Percentiles rank a stretch among this genome's conserved stretches.
phyloP scores from a whole-genome alignment of 306 rosid genomes.

The Cercis canadensis region DNA sequence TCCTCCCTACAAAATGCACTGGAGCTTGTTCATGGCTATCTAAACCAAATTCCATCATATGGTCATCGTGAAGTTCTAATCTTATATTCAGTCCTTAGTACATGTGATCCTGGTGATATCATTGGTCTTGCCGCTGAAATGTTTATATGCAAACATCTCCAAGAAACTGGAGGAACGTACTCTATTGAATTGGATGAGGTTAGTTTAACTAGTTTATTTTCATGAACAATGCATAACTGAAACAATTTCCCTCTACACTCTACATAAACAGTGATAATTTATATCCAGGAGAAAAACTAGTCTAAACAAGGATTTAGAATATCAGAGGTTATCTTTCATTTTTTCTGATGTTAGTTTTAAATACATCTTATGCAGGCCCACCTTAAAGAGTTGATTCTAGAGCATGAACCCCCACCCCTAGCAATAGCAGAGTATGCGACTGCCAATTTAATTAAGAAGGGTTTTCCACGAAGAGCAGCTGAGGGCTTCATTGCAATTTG shows the following conservation, averaged over 20 bases:
- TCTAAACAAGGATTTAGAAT: constrained; percentile 15
- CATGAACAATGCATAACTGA: constrained; percentile 1
- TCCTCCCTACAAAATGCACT: constrained; percentile 91
- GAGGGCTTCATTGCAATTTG: constrained; percentile 92
- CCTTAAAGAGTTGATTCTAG: constrained; percentile 83
- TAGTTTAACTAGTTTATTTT: constrained; percentile 41
- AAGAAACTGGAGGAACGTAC: constrained; percentile 91
- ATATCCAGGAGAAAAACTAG: constrained; percentile 4
- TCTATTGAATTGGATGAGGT: constrained; percentile 91
- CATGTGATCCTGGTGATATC: constrained; percentile 75
- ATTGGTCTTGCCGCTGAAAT: constrained; percentile 96
- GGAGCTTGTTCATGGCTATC: constrained; percentile 85
- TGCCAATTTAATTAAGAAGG: constrained; percentile 93
- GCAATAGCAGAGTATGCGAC: constrained; percentile 95
- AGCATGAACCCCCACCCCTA: constrained; percentile 98
- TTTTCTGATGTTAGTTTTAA: constrained; percentile 26
- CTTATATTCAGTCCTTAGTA: constrained; percentile 89
- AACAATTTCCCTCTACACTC: constrained; percentile 1
- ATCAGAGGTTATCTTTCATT: constrained; percentile 2
- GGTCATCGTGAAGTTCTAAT: constrained; percentile 92
- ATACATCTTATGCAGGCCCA: constrained; percentile 83
- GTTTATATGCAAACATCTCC: constrained; percentile 90
- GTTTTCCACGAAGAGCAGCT: constrained; percentile 97
- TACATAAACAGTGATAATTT: constrained; percentile 10
- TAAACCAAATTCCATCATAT: constrained; percentile 84